Base-by-base conservation (phyloP, 1,284 basidiomycete genomes). In the Ganoderma resinaceum region DNA sequence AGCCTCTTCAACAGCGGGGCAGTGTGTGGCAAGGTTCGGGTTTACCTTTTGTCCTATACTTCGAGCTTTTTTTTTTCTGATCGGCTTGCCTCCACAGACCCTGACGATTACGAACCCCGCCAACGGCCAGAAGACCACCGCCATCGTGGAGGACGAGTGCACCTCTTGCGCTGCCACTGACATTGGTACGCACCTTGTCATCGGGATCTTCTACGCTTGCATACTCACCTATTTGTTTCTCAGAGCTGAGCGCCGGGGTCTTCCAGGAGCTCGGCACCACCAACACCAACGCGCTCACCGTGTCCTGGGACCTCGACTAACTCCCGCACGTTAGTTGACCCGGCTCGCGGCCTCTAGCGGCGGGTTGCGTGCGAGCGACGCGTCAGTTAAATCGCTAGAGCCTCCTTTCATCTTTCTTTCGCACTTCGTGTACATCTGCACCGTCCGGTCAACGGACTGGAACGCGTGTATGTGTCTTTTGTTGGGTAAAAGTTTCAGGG, bases 171-270 rank as follows among this genome's bases (percentile, higher is more conserved):
- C 64, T 31, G 46, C 66, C 31, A 65, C 66, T 58, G 70, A 74
- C 67, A 69, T 74, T 29, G 73, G 73, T 74, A 61, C 7, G 66
- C 38, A 3, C 7, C n/a, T 2, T n/a, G 18, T 16, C 4, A 7
- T 5, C 18, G 29, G 11, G 20, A 2, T 26, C 1, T 53, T 31
- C 29, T 14, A n/a, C 33, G 4, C 16, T 6, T 33, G 3, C n/a
- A 3, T 35, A 20, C 65, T 71, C 4, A 71, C 60, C 5, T 18
- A 3, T 18, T 3, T 33, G 16, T 5, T 37, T 43, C 26, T 20
- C 62, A 76, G 75, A 76, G 62, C 66, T 75, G 73, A 76, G 75
- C 70, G 72, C 72, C n/a, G 73, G 70, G 43, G 70, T 76, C 35
- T 75, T 76, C 68, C 49, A 75, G 68, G 38, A 71, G 66, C 69